A percentile compares a stretch with the other conserved stretches of the same genome.
Evolutionary conservation across 164 flowering plant genomes (phyloP).

Genomic region (Macadamia tetraphylla): DNA sequence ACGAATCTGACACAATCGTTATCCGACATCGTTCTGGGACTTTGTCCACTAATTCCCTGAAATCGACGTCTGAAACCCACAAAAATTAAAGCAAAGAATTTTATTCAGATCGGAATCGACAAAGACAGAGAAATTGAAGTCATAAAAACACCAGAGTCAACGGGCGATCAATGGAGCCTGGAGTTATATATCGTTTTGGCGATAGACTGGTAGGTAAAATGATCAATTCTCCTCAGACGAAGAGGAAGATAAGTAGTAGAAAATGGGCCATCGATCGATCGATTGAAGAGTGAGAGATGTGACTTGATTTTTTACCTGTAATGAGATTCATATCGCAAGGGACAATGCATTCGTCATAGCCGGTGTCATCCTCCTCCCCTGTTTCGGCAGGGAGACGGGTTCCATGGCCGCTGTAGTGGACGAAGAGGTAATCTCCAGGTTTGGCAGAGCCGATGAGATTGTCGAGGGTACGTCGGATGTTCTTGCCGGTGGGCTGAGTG

Average conservation of each 20-base stretch:
- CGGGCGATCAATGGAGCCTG: too few relatives aligned
- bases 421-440: conserved; percentile 69
- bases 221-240: too few relatives aligned
- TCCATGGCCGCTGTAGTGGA: conserved; percentile 96
- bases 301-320: conserved; percentile 44
- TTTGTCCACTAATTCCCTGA: conserved; percentile 70
- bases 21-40: conserved; percentile 61
- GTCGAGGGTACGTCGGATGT: conserved; percentile 54
- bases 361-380: conserved; percentile 91
- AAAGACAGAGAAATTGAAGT: too few relatives aligned
- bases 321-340: conserved; percentile 96
- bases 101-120: too few relatives aligned
- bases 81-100: neutral
- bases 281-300: too few relatives aligned
- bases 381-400: conserved; percentile 96
- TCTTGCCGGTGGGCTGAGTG: conserved; percentile 83
- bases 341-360: conserved; percentile 95
- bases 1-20: conserved; percentile 87
- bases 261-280: too few relatives aligned
- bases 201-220: too few relatives aligned
- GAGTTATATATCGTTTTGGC: too few relatives aligned
- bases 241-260: too few relatives aligned
- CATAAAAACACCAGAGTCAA: too few relatives aligned
- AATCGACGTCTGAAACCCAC: conserved; percentile 69
- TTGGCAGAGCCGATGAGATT: conserved; percentile 46